Evolutionary conservation across 495 filamentous ascomycete genomes (phyloP).

Genomic region (Bryoglossum gracile): DNA sequence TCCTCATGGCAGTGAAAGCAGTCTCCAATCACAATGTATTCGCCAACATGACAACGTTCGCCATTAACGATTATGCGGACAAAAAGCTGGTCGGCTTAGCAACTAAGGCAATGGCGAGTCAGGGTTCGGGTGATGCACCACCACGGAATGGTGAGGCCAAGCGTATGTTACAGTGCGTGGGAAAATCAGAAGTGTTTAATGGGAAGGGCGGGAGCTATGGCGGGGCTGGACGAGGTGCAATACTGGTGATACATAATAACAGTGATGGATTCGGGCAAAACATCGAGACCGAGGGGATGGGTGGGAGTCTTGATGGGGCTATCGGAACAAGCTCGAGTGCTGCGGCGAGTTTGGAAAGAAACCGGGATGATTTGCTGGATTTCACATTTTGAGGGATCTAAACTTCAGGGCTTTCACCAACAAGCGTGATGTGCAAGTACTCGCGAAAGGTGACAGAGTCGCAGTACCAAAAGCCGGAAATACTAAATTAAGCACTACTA

Average conservation of each 20-base stretch:
- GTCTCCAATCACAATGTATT: constrained; percentile 12
- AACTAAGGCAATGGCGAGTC: constrained; percentile 5
- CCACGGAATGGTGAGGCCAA: too few relatives aligned
- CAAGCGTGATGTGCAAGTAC: too few relatives aligned
- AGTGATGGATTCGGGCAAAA: constrained; percentile 25
- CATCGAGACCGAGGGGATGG: constrained; percentile 20
- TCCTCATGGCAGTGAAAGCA: constrained; percentile 15
- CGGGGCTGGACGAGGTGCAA: constrained; percentile 3
- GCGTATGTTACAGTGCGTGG: too few relatives aligned
- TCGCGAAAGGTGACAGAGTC: too few relatives aligned
- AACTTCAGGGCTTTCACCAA: too few relatives aligned
- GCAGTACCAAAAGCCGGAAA: too few relatives aligned
- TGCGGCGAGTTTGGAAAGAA: constrained; percentile 21
- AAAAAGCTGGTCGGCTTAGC: constrained; percentile 2
- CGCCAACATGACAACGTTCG: constrained; percentile 18
- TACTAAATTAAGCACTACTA: too few relatives aligned
- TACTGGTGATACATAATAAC: constrained; percentile 25
- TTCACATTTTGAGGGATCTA: constrained; percentile 16
- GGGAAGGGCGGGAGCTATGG: constrained; percentile 6
- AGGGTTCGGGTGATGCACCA: constrained; percentile 8
- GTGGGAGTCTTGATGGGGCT: constrained; percentile 23
- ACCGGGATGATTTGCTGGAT: constrained; percentile 19
- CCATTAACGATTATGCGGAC: constrained; percentile 22
- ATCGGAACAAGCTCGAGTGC: constrained; percentile 22
- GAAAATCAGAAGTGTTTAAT: constrained; percentile 16